phyloP scores from a whole-genome alignment of 2,329 filamentous ascomycete species.

The Diaporthe helianthi region DNA sequence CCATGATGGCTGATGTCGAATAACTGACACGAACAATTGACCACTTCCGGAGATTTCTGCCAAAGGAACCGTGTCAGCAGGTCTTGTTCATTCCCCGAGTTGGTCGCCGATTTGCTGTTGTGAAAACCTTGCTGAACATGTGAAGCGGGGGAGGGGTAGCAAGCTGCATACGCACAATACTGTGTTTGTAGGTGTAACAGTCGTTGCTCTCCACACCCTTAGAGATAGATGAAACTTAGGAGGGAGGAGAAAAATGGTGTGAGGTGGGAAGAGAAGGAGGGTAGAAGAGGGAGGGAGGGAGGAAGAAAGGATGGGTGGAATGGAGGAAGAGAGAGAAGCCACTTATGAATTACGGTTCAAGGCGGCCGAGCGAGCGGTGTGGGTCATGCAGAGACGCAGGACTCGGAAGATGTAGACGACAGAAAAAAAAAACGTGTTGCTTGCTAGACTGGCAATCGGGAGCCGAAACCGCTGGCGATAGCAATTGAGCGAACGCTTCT shows the following conservation, averaged over 20 bases:
- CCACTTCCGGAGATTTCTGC: conserved; percentile 24
- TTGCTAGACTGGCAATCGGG: conserved; percentile 20
- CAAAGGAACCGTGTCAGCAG: conserved; percentile 2
- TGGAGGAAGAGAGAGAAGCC: conserved; percentile 21
- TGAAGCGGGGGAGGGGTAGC: conserved; percentile 8
- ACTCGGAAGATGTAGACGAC: not conserved
- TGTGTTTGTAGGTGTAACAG: not conserved
- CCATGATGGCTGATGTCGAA: conserved; percentile 56
- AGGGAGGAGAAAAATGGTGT: conserved; percentile 30
- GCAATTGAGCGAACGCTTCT: conserved; percentile 1
- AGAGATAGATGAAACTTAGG: conserved; percentile 31
- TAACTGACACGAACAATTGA: conserved; percentile 33
- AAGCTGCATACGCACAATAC: conserved; percentile 5
- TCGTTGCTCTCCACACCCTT: conserved; percentile 31
- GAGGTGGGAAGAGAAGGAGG: conserved; percentile 24
- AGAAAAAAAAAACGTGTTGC: conserved; percentile 13
- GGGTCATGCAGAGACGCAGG: conserved; percentile 18
- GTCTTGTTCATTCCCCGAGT: not conserved
- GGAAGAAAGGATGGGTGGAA: too few relatives aligned
- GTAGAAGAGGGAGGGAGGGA: conserved; percentile 8
- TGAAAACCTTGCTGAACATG: not conserved
- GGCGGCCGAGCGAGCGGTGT: conserved; percentile 26
- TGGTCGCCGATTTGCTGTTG: not conserved
- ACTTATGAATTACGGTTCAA: conserved; percentile 29
- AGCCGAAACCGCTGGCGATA: conserved; percentile 27